Evolutionary conservation across 2,329 filamentous ascomycete species (phyloP), one percentile per base, ranked within the genome.

Genomic region (Colletotrichum melonis): DNA sequence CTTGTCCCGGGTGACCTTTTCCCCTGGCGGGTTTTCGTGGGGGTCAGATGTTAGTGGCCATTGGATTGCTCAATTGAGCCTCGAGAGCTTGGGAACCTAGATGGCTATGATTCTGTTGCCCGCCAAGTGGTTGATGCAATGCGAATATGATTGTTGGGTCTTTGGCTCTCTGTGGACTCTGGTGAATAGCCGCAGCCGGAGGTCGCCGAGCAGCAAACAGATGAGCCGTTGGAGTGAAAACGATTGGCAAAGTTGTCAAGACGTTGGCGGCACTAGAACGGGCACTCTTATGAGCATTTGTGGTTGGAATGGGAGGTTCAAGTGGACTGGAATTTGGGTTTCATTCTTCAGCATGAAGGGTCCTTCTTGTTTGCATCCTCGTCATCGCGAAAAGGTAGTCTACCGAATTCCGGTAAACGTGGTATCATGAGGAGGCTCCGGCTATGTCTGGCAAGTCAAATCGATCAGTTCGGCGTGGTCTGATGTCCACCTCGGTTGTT

Each of bases 401-500:
- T 14, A 49, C 24, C 46, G 42, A 26, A 26, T 63, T 22, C 62
- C 28, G 26, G 42, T 57, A 22, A 35, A 22, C 28, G 3, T 57
- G n/a, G 38, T 2, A 2, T 2, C 38, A 26, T 66, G 62, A 66
- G 46, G 56, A 49, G 38, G 38, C 38, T n/a, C 67, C 71, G 71
- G 71, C 71, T 73, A 71, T 66, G 67, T 7, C 71, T 66, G 49
- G 62, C 71, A 52, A 71, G 71, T 73, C 67, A 63, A 8, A 66
- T 57, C 49, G 6, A 30, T 55, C 28, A 28, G 22, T 63, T 42
- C 26, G 62, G 62, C 46, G 60, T 71, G 56, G 71, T 35, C 56
- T 71, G 67, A 66, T 66, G 35, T 32, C 62, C 71, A 72, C 70
- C 67, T 71, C 71, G 71, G 71, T 12, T 73, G 70, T 70, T 35